Percentiles rank a stretch among this genome's conserved stretches.
Evolutionary conservation across 495 filamentous ascomycete genomes (phyloP).

Genomic region (Aspergillus coremiiformis): DNA sequence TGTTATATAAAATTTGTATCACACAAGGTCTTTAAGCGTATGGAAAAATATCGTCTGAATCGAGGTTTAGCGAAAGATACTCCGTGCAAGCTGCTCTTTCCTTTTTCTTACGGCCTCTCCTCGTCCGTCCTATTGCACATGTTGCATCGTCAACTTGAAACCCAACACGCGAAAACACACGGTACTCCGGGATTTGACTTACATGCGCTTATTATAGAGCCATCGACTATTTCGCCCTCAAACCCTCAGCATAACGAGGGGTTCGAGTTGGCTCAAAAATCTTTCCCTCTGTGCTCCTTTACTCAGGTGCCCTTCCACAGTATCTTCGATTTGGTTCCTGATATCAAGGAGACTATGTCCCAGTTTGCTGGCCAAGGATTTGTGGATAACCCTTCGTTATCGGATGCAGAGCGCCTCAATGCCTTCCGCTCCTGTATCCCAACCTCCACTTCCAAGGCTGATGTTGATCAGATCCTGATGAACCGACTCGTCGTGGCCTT

Average conservation of each 20-base stretch:
- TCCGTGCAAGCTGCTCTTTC: slow-evolving; percentile 58
- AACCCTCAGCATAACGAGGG: slow-evolving; percentile 19
- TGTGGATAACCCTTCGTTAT: slow-evolving; percentile 22
- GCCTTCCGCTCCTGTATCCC: slow-evolving; percentile 50
- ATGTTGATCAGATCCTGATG: slow-evolving; percentile 63
- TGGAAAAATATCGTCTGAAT: slow-evolving; percentile 53
- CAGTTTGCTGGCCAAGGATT: slow-evolving; percentile 23
- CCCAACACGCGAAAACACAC: slow-evolving; percentile 47
- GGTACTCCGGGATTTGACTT: slow-evolving; percentile 56
- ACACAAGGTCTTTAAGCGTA: slow-evolving; percentile 70
- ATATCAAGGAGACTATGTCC: slow-evolving; percentile 23
- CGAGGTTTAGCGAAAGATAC: slow-evolving; percentile 25
- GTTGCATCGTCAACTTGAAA: slow-evolving; percentile 57
- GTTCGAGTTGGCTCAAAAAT: slow-evolving; percentile 32
- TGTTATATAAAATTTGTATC: slow-evolving; percentile 73
- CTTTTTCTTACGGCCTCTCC: slow-evolving; percentile 75
- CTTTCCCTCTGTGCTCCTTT: slow-evolving; percentile 56
- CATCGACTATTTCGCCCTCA: slow-evolving; percentile 32
- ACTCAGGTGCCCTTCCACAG: slow-evolving; percentile 49
- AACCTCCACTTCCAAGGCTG: slow-evolving; percentile 65
- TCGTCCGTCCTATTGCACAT: slow-evolving; percentile 74
- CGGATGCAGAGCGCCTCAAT: slow-evolving; percentile 41
- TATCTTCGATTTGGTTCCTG: slow-evolving; percentile 40
- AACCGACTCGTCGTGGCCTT: slow-evolving; percentile 59
- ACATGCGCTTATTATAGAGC: slow-evolving; percentile 59